Evolutionary conservation across 129 eudicot species (phyloP).

Genomic region (Flaveria ramosissima): DNA sequence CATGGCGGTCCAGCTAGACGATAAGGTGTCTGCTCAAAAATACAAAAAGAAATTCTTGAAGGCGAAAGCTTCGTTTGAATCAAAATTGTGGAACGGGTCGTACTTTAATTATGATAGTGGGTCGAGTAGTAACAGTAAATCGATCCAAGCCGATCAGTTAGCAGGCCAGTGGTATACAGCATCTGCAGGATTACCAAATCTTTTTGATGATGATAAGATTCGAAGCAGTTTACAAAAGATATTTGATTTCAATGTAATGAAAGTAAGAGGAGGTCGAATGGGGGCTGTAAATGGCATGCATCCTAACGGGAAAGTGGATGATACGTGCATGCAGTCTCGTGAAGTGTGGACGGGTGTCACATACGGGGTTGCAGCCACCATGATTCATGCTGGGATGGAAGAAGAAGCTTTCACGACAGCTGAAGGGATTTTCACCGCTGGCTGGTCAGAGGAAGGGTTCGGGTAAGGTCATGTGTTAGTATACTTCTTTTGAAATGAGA

Average conservation of each 20-base stretch:
- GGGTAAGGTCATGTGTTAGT: slow-evolving; percentile 50
- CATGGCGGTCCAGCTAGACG: slow-evolving; percentile 86
- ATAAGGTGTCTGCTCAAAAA: slow-evolving; percentile 62
- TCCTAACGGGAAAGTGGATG: slow-evolving; percentile 92
- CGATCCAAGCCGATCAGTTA: slow-evolving; percentile 91
- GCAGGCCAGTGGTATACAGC: slow-evolving; percentile 99
- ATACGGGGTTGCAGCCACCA: slow-evolving; percentile 84
- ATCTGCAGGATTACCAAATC: slow-evolving; percentile 83
- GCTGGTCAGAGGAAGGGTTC: slow-evolving; percentile 95
- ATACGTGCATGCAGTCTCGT: slow-evolving; percentile 96
- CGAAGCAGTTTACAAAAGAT: slow-evolving; percentile 67
- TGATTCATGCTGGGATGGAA: slow-evolving; percentile 94
- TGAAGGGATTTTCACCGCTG: slow-evolving; percentile 86
- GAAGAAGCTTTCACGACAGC: slow-evolving; percentile 85
- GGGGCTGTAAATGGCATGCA: slow-evolving; percentile 98
- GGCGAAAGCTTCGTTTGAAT: slow-evolving; percentile 71
- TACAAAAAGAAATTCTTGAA: slow-evolving; percentile 63
- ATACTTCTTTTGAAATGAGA: neutral
- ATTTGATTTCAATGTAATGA: slow-evolving; percentile 90
- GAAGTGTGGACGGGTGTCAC: slow-evolving; percentile 98
- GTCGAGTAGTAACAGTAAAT: slow-evolving; percentile 84
- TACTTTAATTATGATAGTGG: slow-evolving; percentile 95
- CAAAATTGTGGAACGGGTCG: slow-evolving; percentile 83
- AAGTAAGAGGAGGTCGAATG: slow-evolving; percentile 85
- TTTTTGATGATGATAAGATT: slow-evolving; percentile 69